Evolutionary conservation across 495 filamentous ascomycete genomes (phyloP).

Genomic region (Parathielavia appendiculata): DNA sequence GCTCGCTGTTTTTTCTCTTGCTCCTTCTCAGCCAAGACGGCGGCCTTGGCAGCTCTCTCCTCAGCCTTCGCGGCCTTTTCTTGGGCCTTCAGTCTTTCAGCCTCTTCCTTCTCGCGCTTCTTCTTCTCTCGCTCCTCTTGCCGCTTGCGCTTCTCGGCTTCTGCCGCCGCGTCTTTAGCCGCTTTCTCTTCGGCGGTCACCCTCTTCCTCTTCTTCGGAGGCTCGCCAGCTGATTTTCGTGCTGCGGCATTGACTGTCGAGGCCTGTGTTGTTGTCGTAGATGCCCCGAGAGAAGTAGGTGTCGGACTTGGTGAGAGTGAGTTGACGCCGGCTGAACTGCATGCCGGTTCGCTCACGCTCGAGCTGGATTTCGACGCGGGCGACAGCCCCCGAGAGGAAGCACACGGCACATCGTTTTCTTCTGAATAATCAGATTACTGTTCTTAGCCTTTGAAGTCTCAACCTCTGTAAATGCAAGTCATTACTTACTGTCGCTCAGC

Average conservation of each 20-base stretch:
- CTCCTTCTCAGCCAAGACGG: slow-evolving; percentile 43
- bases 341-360: slow-evolving; percentile 32
- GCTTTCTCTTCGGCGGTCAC: slow-evolving; percentile 50
- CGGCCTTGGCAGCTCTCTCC: slow-evolving; percentile 10
- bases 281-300: slow-evolving; percentile 3
- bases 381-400: slow-evolving; percentile 5
- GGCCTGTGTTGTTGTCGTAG: slow-evolving; percentile 2
- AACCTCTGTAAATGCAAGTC: not conserved
- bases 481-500: slow-evolving; percentile 20
- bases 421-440: slow-evolving; percentile 10
- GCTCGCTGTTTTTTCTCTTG: slow-evolving; percentile 45
- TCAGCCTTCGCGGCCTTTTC: slow-evolving; percentile 47
- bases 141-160: slow-evolving; percentile 40
- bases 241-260: slow-evolving; percentile 9
- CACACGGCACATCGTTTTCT: slow-evolving; percentile 20
- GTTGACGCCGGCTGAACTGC: slow-evolving; percentile 28
- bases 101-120: slow-evolving; percentile 39
- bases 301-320: slow-evolving; percentile 32
- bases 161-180: slow-evolving; percentile 33
- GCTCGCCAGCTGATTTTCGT: slow-evolving; percentile 22
- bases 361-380: slow-evolving; percentile 30
- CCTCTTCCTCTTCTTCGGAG: slow-evolving; percentile 43
- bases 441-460: not conserved
- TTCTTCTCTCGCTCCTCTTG: slow-evolving; percentile 43
- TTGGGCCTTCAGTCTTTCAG: slow-evolving; percentile 40